Evolutionary conservation across 2,329 filamentous ascomycete species (phyloP), one percentile per base, ranked within the genome.

Genomic region (Pestalotiopsis sp.): DNA sequence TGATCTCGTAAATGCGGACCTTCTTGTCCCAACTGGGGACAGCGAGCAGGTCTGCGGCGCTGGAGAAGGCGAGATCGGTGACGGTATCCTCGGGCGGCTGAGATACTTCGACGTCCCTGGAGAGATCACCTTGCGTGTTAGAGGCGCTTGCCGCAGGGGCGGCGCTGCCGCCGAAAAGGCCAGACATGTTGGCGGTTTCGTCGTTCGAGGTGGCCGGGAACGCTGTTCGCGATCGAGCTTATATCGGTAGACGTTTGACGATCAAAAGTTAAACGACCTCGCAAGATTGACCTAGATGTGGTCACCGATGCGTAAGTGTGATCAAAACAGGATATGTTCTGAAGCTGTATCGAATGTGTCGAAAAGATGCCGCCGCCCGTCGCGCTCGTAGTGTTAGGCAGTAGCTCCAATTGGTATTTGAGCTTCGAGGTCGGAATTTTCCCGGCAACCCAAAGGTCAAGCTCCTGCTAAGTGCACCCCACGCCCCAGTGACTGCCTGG

Each of bases 21-120:
- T 97, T 97, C 84, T 97, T 97, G 82, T 99, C 96, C 96, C 96
- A 99, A 74, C 94, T 97, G 61, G 94, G 85, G 44, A 98, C 93
- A 26, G 95, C 94, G 20, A 99, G 86, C 78, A 97, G 92, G 75
- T 98, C 94, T 75, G 79, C 75, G 78, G 84, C 76, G 70, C 82
- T 76, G 76, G 85, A 76, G 83, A 98, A 99, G 62, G 89, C 84
- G 69, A 99, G 86, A 77, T 94, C 93, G 44, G 94, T 94, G 76
- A 98, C 92, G 80, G 92, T 93, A 81, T 99, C 96, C 73, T 93
- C 91, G 24, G 96, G 96, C 14, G 92, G 92, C 71, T 91, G 88
- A 69, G 83, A 87, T 67, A 99, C 84, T 66, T 91, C 86, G 66
- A 98, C 89, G 80, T 99, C 96, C 76, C 94, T 92, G 77, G 92